A percentile compares a stretch with the other conserved stretches of the same genome.
Evolutionary conservation across 1,139 yeast genomes (phyloP).

Genomic region (Suhomyces bolitotheri): DNA sequence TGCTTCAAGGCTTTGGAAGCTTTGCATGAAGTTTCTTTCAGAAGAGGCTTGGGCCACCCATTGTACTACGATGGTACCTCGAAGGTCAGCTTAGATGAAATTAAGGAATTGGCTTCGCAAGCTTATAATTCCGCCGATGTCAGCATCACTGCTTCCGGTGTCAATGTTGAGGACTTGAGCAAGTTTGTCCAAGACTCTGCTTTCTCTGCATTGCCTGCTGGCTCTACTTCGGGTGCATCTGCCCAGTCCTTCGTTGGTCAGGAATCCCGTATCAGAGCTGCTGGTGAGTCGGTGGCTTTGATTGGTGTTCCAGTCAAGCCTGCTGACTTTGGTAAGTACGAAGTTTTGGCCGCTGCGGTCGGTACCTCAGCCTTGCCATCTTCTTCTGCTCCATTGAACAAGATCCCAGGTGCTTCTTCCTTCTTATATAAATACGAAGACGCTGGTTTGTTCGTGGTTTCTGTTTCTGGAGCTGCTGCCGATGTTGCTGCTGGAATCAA

Average conservation of each 20-base stretch:
- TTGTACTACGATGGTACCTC: constrained; percentile 68
- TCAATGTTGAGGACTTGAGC: constrained; percentile 67
- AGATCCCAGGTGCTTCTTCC: constrained; percentile 59
- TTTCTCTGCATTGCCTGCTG: constrained; percentile 63
- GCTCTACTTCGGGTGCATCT: constrained; percentile 50
- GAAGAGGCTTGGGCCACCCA: constrained; percentile 87
- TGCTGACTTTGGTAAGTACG: constrained; percentile 65
- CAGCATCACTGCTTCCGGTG: constrained; percentile 73
- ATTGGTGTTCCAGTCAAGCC: constrained; percentile 79
- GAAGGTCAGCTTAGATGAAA: constrained; percentile 61
- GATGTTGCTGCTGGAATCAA: constrained; percentile 63
- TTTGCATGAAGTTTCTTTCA: constrained; percentile 80
- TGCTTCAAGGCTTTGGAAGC: constrained; percentile 69
- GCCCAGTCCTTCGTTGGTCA: constrained; percentile 59
- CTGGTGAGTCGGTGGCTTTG: constrained; percentile 70
- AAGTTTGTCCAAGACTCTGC: constrained; percentile 67
- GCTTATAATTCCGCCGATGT: constrained; percentile 73
- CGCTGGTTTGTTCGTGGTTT: constrained; percentile 78
- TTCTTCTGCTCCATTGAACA: constrained; percentile 47
- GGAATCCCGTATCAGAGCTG: constrained; percentile 70
- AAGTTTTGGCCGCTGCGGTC: constrained; percentile 72
- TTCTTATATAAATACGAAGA: constrained; percentile 68
- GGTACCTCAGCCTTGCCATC: constrained; percentile 62
- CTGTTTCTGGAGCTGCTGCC: constrained; percentile 62
- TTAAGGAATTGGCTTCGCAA: constrained; percentile 65